These are phyloP conservation scores for Heterobasidion parviporum DNA, from an alignment of 1,284 basidiomycete genomes.

Conservation along the genomic window DNA sequence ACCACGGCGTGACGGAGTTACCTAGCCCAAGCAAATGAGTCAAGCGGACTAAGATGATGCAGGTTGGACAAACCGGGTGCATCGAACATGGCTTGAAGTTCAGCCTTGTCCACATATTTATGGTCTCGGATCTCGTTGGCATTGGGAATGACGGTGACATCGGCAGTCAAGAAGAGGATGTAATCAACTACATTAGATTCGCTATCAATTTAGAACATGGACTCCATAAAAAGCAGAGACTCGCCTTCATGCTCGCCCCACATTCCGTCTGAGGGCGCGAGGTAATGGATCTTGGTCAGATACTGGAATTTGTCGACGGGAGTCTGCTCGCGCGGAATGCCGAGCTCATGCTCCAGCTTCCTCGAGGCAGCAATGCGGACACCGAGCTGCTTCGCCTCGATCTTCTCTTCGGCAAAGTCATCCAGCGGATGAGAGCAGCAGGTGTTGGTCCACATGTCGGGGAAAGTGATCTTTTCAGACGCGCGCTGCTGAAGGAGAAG, in stretches of 20 bases:
- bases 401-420: constrained; percentile 80
- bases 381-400: constrained; percentile 76
- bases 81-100: constrained; percentile 88
- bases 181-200: constrained; percentile 74
- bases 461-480: constrained; percentile 98
- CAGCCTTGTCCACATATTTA: constrained; percentile 87
- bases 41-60: neutral
- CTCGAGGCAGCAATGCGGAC: constrained; percentile 86
- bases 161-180: constrained; percentile 89
- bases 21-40: constrained; percentile 23
- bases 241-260: constrained; percentile 99
- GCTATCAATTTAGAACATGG: constrained; percentile 6
- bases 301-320: constrained; percentile 89
- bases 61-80: constrained; percentile 49
- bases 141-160: constrained; percentile 84
- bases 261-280: constrained; percentile 85
- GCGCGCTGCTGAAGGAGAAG: constrained; percentile 93
- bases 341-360: constrained; percentile 96
- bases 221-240: constrained; percentile 20
- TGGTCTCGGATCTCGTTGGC: constrained; percentile 88
- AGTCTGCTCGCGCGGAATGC: constrained; percentile 76
- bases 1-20: constrained; percentile 97
- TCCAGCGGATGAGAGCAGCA: constrained; percentile 97
- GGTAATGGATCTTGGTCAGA: constrained; percentile 94
- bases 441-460: constrained; percentile 99